Evolutionary conservation across 495 filamentous ascomycete genomes (phyloP).

Genomic region (Podospora tetraspora): DNA sequence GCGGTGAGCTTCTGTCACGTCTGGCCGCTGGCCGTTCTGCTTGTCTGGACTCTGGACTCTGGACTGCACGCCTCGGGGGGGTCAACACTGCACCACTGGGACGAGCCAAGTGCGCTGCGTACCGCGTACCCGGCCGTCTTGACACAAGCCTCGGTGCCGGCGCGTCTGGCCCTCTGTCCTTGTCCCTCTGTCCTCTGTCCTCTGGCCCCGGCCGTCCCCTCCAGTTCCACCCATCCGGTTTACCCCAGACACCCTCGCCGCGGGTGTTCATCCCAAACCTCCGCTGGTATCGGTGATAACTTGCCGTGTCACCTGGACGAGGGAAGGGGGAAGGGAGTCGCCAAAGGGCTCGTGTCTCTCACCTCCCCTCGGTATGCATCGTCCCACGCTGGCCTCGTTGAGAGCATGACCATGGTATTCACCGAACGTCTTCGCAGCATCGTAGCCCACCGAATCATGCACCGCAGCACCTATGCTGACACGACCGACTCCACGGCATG

Average conservation of each 20-base stretch:
- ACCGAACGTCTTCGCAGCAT: neutral
- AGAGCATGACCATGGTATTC: neutral
- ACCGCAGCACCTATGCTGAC: neutral
- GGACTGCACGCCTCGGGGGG: no score
- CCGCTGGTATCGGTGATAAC: neutral
- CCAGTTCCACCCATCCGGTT: neutral
- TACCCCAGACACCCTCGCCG: neutral
- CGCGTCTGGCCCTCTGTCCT: neutral
- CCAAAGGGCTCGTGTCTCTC: neutral
- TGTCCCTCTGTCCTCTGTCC: neutral
- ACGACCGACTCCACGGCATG: neutral
- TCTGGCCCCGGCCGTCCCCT: neutral
- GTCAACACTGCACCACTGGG: neutral
- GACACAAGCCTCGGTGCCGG: neutral
- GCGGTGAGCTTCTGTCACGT: neutral
- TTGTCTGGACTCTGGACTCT: neutral
- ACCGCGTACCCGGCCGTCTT: neutral
- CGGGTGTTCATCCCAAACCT: neutral
- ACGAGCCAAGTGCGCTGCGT: neutral
- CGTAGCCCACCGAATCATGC: neutral
- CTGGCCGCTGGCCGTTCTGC: neutral
- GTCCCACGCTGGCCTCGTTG: neutral
- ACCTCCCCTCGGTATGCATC: neutral
- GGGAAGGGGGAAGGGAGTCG: neutral
- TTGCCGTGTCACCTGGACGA: neutral